phyloP scores from a whole-genome alignment of 257 asterid genomes.

The Petunia axillaris region DNA sequence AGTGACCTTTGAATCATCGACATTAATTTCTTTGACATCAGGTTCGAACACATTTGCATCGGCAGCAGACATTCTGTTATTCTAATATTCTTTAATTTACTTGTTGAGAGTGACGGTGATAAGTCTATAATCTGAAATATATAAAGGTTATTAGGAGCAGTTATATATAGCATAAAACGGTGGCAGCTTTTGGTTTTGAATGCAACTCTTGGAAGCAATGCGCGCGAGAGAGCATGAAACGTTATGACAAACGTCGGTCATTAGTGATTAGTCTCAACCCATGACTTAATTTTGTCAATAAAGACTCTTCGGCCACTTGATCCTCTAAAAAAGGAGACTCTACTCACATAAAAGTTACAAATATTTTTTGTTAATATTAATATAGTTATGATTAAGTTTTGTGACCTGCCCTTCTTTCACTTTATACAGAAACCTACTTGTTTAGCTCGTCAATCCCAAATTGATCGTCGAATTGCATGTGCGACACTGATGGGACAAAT shows the following conservation, averaged over 20 bases:
- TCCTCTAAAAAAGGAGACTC: too few species aligned
- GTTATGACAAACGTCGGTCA: background rate
- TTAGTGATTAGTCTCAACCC: background rate
- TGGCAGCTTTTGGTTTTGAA: background rate
- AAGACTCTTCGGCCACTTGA: too few species aligned
- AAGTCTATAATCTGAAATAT: background rate
- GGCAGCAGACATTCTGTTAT: background rate
- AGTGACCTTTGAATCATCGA: slow-evolving; percentile 1
- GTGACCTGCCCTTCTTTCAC: too few species aligned
- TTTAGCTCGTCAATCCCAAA: too few species aligned
- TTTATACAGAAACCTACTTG: too few species aligned
- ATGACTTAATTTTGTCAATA: too few species aligned
- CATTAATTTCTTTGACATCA: background rate
- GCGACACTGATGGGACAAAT: too few species aligned
- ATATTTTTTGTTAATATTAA: too few species aligned
- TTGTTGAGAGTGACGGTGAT: background rate
- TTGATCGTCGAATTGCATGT: too few species aligned
- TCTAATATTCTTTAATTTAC: background rate
- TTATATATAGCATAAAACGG: background rate
- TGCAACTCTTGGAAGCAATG: background rate
- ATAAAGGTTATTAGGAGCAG: background rate
- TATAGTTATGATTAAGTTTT: too few species aligned
- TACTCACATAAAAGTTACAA: too few species aligned
- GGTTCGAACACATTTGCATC: background rate
- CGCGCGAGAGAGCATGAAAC: background rate